phyloP scores from a whole-genome alignment of 331 rosid genomes.

The Quercus phellos region DNA sequence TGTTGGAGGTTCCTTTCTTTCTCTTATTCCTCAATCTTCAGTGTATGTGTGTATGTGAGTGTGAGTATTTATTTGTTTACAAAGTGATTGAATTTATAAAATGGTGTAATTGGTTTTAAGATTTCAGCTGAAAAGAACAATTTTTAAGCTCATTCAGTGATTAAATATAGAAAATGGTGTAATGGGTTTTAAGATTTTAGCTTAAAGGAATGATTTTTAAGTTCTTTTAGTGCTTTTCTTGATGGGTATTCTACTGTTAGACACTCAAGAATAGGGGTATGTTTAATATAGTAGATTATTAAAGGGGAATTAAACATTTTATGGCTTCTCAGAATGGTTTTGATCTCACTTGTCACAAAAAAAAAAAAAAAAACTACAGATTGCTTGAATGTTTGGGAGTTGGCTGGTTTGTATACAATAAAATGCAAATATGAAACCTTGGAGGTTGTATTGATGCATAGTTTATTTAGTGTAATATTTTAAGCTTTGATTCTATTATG shows the following conservation, averaged over 20 bases:
- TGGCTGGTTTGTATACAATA: no score
- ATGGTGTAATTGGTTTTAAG: constrained; percentile 18
- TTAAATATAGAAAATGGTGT: background rate
- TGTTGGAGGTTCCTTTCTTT: constrained; percentile 62
- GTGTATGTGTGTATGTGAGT: background rate
- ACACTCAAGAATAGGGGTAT: background rate
- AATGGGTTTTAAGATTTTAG: constrained; percentile 16
- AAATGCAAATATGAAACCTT: no score
- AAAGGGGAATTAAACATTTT: no score
- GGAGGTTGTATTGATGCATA: no score
- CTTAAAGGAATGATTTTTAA: background rate
- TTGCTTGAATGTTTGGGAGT: no score
- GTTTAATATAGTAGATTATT: no score
- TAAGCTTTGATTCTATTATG: no score
- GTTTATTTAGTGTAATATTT: no score
- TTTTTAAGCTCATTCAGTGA: background rate
- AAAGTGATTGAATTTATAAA: background rate
- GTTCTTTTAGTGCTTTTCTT: background rate
- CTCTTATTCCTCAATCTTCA: background rate
- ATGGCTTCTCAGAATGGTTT: no score
- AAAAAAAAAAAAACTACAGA: no score
- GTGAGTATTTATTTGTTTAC: background rate
- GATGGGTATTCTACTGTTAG: background rate
- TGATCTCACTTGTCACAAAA: no score
- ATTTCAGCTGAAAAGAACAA: background rate